Base-by-base conservation (phyloP, 257 asterid genomes). In the Solanum commersonii region DNA sequence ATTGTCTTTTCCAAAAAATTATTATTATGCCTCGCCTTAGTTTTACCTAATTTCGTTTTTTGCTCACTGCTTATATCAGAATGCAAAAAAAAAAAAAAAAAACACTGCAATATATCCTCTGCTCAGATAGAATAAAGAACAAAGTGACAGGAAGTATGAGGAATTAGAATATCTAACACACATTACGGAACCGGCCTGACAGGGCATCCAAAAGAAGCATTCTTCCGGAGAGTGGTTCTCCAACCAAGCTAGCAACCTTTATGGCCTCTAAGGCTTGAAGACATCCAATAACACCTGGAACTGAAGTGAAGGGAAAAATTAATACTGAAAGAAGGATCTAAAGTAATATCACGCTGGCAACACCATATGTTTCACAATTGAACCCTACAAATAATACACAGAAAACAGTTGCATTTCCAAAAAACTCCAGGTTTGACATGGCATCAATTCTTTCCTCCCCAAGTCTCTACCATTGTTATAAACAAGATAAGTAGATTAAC, bases 221-320 rank as follows among this genome's bases (percentile, higher is more conserved):
- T 87, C 98, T 91, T 85, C 95, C 96, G 35, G 99, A 94, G 90
- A 97, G 96, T 85, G 99, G 96, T 77, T 97, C 98, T 86, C 99
- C 99, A 89, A 97, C 89, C 70, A 65, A 93, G 90, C 94, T 91
- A 52, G 96, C 96, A 92, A 97, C 92, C 91, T 97, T 97, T 82
- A 97, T 94, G 60, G 99, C 98, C 92, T 97, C 99, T 87, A 96
- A 91, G 87, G 99, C 99, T 91, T 97, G 99, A 84, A 97, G 96
- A 85, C 98, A 96, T 84, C 99, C 99, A 92, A 97, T 94, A 89
- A 97, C 78, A 70, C 98, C 99, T 46, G 99, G 99, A 90, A 97
- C 99, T 97, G 96, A 44, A 46, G 87, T 77, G 71, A 85, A 71
- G 79, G 44, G 72, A 52, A 38, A 35, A 81, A 60, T 20, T 13